phyloP scores from a whole-genome alignment of 208 protist genomes.

The Wallacemonas sp. region DNA sequence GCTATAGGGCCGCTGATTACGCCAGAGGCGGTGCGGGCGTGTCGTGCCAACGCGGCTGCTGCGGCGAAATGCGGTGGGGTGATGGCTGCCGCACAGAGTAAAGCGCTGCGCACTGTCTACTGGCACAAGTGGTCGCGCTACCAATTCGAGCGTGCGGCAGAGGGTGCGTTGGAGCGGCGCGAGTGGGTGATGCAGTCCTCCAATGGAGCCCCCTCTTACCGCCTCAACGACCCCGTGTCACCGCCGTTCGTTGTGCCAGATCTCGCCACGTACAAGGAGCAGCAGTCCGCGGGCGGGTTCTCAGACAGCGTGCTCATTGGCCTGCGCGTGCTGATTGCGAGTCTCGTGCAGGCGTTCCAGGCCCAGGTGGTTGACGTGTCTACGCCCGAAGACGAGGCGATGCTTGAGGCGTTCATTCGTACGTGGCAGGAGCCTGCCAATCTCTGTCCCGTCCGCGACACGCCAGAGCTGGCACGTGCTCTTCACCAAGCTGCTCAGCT shows the following conservation, averaged over 20 bases:
- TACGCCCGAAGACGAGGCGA: conserved; percentile 25
- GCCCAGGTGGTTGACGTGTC: conserved; percentile 37
- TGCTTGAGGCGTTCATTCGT: conserved; percentile 21
- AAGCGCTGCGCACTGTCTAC: conserved; percentile 8
- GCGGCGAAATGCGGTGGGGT: conserved; percentile 6
- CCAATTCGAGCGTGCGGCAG: conserved; percentile 15
- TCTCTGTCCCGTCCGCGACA: conserved; percentile 56
- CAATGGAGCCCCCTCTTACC: conserved; percentile 14
- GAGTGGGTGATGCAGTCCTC: conserved; percentile 14
- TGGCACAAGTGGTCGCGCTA: conserved; percentile 22
- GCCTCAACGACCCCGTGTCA: conserved; percentile 40
- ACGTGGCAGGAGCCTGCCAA: conserved; percentile 27
- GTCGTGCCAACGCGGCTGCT: not conserved
- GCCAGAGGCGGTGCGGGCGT: not conserved
- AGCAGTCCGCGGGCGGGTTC: conserved; percentile 21
- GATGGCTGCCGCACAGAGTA: not conserved
- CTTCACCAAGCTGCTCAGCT: conserved; percentile 49
- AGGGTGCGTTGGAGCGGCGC: conserved; percentile 7
- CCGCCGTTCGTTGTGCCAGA: conserved; percentile 35
- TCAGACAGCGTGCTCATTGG: conserved; percentile 54
- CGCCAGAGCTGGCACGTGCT: conserved; percentile 26
- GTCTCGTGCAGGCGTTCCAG: conserved; percentile 39
- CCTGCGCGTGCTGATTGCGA: conserved; percentile 42
- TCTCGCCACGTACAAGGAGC: conserved; percentile 26
- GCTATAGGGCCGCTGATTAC: not conserved